Conservation (phyloP, 345 rosid species). For the Laguncularia racemosa region DNA sequence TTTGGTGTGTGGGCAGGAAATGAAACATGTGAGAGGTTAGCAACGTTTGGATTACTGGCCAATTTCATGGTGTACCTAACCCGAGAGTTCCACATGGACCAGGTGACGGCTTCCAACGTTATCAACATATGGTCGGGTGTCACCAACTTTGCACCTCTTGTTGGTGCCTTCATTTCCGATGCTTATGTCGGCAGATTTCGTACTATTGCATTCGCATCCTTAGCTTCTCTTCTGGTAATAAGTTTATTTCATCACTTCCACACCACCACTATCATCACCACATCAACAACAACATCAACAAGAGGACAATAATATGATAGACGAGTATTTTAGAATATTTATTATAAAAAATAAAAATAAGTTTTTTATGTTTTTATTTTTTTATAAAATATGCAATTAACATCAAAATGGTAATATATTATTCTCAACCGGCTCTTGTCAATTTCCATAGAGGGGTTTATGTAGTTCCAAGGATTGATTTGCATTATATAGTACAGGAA, state of each 20-base stretch:
- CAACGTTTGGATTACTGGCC: slow-evolving; percentile 26
- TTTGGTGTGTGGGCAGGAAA: slow-evolving; percentile 22
- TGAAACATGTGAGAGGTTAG: slow-evolving; percentile 46
- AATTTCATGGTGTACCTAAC: slow-evolving; percentile 31
- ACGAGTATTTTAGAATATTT: too few relatives aligned
- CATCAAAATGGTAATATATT: too few relatives aligned
- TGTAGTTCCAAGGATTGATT: too few relatives aligned
- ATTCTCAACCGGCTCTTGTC: too few relatives aligned
- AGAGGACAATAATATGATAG: too few relatives aligned
- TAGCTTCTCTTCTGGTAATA: slow-evolving; percentile 49
- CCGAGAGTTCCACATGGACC: slow-evolving; percentile 23
- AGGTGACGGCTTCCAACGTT: slow-evolving; percentile 22
- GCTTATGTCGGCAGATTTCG: slow-evolving; percentile 36
- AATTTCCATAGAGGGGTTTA: too few relatives aligned
- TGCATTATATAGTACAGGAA: too few relatives aligned
- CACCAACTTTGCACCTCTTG: slow-evolving; percentile 29
- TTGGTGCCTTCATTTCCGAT: slow-evolving; percentile 44
- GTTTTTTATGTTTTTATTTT: too few relatives aligned
- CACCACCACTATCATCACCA: too few relatives aligned
- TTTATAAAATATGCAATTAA: too few relatives aligned
- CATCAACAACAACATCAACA: too few relatives aligned
- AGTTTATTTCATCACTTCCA: neutral
- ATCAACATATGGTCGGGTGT: slow-evolving; percentile 29
- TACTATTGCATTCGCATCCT: slow-evolving; percentile 45
- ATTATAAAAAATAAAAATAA: too few relatives aligned